Base-by-base conservation (phyloP, 2,329 filamentous ascomycete species). In the Alternaria sp. region DNA sequence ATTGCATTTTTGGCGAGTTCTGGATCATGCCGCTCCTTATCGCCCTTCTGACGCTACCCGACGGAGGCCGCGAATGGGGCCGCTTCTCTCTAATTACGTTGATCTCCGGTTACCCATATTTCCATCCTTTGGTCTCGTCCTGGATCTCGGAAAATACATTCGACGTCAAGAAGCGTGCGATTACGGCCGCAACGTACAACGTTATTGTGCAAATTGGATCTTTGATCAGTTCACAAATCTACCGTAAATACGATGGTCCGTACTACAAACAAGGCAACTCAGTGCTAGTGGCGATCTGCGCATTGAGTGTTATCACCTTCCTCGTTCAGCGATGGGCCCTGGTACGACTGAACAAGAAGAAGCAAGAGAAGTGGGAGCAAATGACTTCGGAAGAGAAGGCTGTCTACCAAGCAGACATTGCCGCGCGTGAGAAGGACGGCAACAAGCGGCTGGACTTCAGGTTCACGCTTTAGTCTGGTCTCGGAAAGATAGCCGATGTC, bases 171-270 rank as follows among this genome's bases (percentile, higher is more conserved):
- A 87, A 85, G 6, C 81, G 88, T 7, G 86, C 88, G 2, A 86
- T 91, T 2, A 86, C 86, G 0, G 85, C 87, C 0, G 88, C 86
- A 0, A 77, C 87, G n/a, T 90, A 90, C 75, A 90, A 90, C 69
- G 80, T 83, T 63, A 73, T 73, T 32, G 79, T 81, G 12, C 81
- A 82, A 51, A 68, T 76, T 8, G 78, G 75, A 5, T 78, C 74
- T 28, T 74, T 82, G 55, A 77, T 81, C 57, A 74, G 76, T 10
- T 70, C 68, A 41, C 69, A 74, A 18, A 85, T 87, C 49, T 87
- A 87, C 70, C 78, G 81, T 9, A 81, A 83, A 14, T 79, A 84
- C 53, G 86, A 89, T 64, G 82, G 82, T 55, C 86, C 86, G 0
- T 73, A 82, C 3, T 87, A 88, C 62, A 80, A 79, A 18, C 79